Conservation (phyloP, 202 grass and related monocot genomes). For the Carex sylvatica region DNA sequence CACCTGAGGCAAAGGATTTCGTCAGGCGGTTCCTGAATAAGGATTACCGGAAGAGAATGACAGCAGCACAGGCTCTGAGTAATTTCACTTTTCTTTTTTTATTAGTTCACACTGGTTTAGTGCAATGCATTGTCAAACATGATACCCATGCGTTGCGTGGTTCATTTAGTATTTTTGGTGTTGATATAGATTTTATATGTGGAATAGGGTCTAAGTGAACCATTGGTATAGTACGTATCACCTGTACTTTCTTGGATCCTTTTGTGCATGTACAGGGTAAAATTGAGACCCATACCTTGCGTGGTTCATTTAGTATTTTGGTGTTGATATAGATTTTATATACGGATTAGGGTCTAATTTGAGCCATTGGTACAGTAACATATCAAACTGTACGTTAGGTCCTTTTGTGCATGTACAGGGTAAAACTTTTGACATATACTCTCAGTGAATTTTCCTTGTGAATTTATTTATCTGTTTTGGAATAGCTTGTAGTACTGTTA, state of each 20-base stretch:
- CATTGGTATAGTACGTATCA: background rate
- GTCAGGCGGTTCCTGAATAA: conserved; percentile 95
- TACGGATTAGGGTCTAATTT: background rate
- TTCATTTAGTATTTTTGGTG: background rate
- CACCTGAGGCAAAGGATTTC: conserved; percentile 88
- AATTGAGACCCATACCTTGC: background rate
- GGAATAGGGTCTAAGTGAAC: background rate
- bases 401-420: background rate
- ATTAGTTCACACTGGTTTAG: background rate
- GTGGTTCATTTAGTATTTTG: background rate
- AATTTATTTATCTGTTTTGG: background rate
- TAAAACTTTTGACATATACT: background rate
- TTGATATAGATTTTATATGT: background rate
- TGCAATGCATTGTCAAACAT: background rate
- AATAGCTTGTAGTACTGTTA: background rate
- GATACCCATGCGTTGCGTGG: background rate
- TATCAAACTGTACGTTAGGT: background rate
- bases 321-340: background rate
- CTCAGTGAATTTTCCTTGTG: background rate
- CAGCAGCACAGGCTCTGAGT: conserved; percentile 94
- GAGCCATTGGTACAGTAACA: no score
- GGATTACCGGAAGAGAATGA: conserved; percentile 98
- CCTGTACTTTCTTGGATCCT: background rate
- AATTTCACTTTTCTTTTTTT: conserved; percentile 28
- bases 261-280: background rate